These are phyloP conservation scores for Colletotrichum sojae DNA, from an alignment of 2,329 filamentous ascomycete genomes.

Conservation along the genomic window DNA sequence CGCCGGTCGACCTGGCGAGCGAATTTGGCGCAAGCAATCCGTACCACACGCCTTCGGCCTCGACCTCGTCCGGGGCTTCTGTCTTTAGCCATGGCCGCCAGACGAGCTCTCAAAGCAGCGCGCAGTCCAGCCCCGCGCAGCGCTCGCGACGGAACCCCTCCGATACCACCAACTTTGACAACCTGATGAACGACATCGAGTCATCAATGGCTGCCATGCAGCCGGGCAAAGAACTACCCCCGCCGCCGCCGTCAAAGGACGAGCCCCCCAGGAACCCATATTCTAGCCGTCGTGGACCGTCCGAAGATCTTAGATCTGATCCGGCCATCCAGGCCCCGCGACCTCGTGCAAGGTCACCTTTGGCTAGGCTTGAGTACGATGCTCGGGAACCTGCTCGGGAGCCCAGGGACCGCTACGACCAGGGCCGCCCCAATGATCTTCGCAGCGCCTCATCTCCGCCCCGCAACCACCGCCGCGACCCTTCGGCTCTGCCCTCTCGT, in stretches of 20 bases:
- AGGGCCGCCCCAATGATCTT: slow-evolving; percentile 30
- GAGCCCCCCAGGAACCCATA: slow-evolving; percentile 39
- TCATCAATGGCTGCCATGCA: slow-evolving; percentile 61
- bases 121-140: slow-evolving; percentile 69
- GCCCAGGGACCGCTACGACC: slow-evolving; percentile 36
- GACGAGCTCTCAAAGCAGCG: slow-evolving; percentile 72
- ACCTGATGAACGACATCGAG: slow-evolving; percentile 70
- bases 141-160: slow-evolving; percentile 54
- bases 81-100: slow-evolving; percentile 70
- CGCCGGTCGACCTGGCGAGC: slow-evolving; percentile 69
- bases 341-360: slow-evolving; percentile 44
- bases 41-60: slow-evolving; percentile 75
- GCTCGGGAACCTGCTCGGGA: slow-evolving; percentile 29
- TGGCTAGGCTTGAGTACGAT: slow-evolving; percentile 44
- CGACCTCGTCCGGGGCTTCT: slow-evolving; percentile 76
- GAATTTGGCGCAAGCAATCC: slow-evolving; percentile 75
- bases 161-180: slow-evolving; percentile 63
- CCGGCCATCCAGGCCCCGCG: slow-evolving; percentile 46
- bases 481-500: slow-evolving; percentile 62
- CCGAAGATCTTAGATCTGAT: slow-evolving; percentile 51
- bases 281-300: slow-evolving; percentile 25
- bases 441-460: slow-evolving; percentile 43
- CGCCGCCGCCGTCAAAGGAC: slow-evolving; percentile 36
- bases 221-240: slow-evolving; percentile 47
- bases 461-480: slow-evolving; percentile 45